Conservation (phyloP, 306 rosid species). For the Casuarina glauca region DNA sequence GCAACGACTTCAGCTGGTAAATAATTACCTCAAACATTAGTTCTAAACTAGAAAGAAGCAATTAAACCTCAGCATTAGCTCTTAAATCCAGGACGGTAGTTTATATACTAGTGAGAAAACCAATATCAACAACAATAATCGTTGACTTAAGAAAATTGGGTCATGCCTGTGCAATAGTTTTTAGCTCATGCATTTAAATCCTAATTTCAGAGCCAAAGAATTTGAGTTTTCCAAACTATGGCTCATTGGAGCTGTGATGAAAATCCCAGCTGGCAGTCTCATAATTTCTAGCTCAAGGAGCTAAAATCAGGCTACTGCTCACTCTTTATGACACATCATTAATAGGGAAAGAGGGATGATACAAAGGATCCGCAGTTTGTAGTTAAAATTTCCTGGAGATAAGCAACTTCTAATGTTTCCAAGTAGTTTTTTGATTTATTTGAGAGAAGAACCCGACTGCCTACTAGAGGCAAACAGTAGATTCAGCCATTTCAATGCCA, state of each 20-base stretch:
- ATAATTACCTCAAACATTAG: constrained; percentile 15
- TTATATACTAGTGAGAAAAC: background rate
- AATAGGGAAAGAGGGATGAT: background rate
- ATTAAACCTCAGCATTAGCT: constrained; percentile 8
- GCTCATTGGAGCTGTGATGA: background rate
- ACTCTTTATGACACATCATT: background rate
- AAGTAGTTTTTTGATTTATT: background rate
- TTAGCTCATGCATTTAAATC: background rate
- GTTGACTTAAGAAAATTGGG: background rate
- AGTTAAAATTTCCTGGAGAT: background rate
- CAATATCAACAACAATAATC: background rate
- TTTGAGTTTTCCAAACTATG: background rate
- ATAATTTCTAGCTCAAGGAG: background rate
- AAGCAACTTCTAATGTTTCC: background rate
- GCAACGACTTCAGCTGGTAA: constrained; percentile 57
- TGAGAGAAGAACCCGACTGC: background rate
- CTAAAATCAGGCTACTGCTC: background rate
- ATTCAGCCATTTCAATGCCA: too few relatives aligned
- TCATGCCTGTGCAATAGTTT: background rate
- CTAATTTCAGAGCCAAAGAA: background rate
- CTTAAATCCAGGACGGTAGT: background rate
- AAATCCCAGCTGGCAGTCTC: background rate
- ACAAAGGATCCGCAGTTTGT: background rate
- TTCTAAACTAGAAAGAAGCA: background rate
- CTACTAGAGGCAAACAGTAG: background rate